These are phyloP conservation scores for Apiospora malaysiana DNA, from an alignment of 2,329 filamentous ascomycete genomes.

Conservation along the genomic window DNA sequence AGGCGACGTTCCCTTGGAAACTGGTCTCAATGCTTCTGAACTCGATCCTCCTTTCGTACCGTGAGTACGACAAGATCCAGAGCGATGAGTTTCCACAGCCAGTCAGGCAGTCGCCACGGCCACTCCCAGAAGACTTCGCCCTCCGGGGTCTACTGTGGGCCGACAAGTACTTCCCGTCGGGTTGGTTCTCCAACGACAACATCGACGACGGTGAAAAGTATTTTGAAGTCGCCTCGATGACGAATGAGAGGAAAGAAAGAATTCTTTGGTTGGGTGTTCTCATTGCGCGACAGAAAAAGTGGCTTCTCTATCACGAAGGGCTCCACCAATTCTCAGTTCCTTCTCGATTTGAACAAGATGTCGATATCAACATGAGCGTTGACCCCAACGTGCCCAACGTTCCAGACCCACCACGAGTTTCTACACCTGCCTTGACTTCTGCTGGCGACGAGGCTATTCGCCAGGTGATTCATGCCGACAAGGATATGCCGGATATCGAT, in stretches of 20 bases:
- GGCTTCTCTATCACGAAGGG: too few species aligned
- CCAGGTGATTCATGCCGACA: background rate
- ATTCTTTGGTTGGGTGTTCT: slow-evolving; percentile 63
- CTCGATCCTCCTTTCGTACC: slow-evolving; percentile 40
- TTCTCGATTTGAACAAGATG: too few species aligned
- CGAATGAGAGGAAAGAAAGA: slow-evolving; percentile 60
- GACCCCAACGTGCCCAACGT: too few species aligned
- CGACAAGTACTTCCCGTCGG: slow-evolving; percentile 62
- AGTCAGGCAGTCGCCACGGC: slow-evolving; percentile 52
- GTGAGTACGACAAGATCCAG: slow-evolving; percentile 44
- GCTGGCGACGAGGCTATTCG: background rate
- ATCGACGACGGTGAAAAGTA: slow-evolving; percentile 71
- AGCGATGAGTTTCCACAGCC: slow-evolving; percentile 53
- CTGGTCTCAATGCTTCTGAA: slow-evolving; percentile 49
- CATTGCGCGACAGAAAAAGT: too few species aligned
- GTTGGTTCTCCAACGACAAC: slow-evolving; percentile 63
- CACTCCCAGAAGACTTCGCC: slow-evolving; percentile 72
- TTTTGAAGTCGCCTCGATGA: slow-evolving; percentile 67
- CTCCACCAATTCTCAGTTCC: too few species aligned
- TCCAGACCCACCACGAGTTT: background rate
- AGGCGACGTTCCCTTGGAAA: slow-evolving; percentile 59
- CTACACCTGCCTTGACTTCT: background rate
- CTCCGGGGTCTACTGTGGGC: slow-evolving; percentile 67
- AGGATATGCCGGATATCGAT: background rate
- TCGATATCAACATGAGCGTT: too few species aligned